phyloP scores from a whole-genome alignment of 805 yeast species.

The Limtongia smithiae region DNA sequence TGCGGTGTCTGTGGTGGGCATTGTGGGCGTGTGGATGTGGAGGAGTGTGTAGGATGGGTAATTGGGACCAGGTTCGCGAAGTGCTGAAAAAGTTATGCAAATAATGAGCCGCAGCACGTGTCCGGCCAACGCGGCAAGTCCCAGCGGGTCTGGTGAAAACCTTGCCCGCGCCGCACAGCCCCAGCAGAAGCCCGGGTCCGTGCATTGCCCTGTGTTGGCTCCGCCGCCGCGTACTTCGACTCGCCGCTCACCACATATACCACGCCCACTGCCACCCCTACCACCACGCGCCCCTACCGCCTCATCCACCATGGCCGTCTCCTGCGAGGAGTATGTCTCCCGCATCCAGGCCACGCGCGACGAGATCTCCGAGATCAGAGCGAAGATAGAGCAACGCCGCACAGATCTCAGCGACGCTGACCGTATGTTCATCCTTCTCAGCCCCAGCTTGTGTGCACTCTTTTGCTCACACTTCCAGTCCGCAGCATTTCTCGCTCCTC shows the following conservation, averaged over 20 bases:
- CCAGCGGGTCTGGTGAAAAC: too few species aligned
- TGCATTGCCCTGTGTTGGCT: too few species aligned
- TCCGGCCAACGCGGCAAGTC: too few species aligned
- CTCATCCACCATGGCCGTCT: slow-evolving; percentile 8
- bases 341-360: slow-evolving; percentile 25
- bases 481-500: neutral
- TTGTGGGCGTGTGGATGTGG: neutral
- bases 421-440: slow-evolving; percentile 10
- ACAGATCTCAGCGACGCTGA: slow-evolving; percentile 23
- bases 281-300: neutral
- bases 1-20: neutral
- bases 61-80: too few species aligned
- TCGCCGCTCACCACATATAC: too few species aligned
- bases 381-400: slow-evolving; percentile 23
- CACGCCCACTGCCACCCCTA: neutral
- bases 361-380: slow-evolving; percentile 19
- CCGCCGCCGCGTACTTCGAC: too few species aligned
- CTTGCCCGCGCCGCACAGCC: too few species aligned
- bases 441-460: neutral
- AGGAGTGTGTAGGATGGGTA: neutral
- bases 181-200: too few species aligned
- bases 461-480: neutral
- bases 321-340: slow-evolving; percentile 14
- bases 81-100: too few species aligned
- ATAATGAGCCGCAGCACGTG: too few species aligned